phyloP scores from a whole-genome alignment of 2,329 filamentous ascomycete genomes.

The Boeremia exigua region DNA sequence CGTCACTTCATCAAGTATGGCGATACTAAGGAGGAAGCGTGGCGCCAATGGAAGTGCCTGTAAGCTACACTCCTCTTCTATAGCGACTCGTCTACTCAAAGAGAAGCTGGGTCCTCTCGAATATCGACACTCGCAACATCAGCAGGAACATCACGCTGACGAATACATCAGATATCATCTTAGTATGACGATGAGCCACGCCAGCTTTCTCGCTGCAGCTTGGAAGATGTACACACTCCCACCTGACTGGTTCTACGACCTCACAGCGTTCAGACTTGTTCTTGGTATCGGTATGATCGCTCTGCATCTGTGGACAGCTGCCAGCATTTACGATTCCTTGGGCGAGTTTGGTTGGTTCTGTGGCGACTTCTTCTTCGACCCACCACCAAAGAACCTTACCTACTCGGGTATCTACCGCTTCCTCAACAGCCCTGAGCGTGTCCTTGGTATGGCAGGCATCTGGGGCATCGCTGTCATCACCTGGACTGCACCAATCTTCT shows the following conservation, averaged over 20 bases:
- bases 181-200: slow-evolving; percentile 87
- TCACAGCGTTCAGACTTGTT: slow-evolving; percentile 85
- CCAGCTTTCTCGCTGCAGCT: slow-evolving; percentile 85
- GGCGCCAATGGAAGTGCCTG: slow-evolving; percentile 96
- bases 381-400: slow-evolving; percentile 78
- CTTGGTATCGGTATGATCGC: slow-evolving; percentile 80
- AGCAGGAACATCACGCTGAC: background rate
- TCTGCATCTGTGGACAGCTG: slow-evolving; percentile 89
- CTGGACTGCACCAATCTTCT: slow-evolving; percentile 84
- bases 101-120: no score
- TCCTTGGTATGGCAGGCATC: slow-evolving; percentile 90
- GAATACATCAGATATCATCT: slow-evolving; percentile 69
- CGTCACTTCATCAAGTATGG: slow-evolving; percentile 97
- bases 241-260: slow-evolving; percentile 83
- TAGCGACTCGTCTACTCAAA: no score
- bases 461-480: slow-evolving; percentile 96
- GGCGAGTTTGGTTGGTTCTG: slow-evolving; percentile 99
- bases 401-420: slow-evolving; percentile 98
- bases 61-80: background rate
- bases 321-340: slow-evolving; percentile 92
- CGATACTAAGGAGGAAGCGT: slow-evolving; percentile 87
- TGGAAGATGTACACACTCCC: slow-evolving; percentile 98
- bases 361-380: slow-evolving; percentile 97
- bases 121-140: background rate
- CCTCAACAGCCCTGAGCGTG: slow-evolving; percentile 94